Conservation (phyloP, 805 yeast species). For the Candida nemodendra region DNA sequence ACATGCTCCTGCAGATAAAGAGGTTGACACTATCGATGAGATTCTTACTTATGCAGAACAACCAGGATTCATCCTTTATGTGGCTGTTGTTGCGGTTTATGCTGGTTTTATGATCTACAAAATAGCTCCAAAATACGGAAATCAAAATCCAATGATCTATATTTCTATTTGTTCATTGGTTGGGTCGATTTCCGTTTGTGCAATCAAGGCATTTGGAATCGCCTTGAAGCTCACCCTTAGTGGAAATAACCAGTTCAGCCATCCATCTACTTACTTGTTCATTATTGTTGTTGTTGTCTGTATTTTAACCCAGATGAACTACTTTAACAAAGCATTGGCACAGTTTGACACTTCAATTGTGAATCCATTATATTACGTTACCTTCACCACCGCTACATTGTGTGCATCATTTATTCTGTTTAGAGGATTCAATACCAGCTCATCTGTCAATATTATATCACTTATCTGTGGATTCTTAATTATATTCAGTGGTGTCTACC, state of each 20-base stretch:
- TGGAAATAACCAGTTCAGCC: slow-evolving; percentile 87
- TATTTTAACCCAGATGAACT: slow-evolving; percentile 89
- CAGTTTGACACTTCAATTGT: slow-evolving; percentile 92
- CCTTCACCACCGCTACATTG: slow-evolving; percentile 86
- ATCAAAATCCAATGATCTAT: slow-evolving; percentile 82
- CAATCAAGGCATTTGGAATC: slow-evolving; percentile 91
- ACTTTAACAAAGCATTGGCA: slow-evolving; percentile 88
- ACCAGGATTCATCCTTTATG: slow-evolving; percentile 73
- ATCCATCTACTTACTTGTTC: slow-evolving; percentile 80
- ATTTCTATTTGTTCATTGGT: slow-evolving; percentile 87
- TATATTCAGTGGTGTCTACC: slow-evolving; percentile 83
- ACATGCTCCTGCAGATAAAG: slow-evolving; percentile 95
- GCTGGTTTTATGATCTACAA: slow-evolving; percentile 77
- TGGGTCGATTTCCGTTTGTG: slow-evolving; percentile 87
- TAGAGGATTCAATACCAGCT: slow-evolving; percentile 82
- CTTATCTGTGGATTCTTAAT: slow-evolving; percentile 81
- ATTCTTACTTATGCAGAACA: slow-evolving; percentile 74
- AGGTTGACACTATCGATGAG: slow-evolving; percentile 84
- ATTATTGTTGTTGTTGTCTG: slow-evolving; percentile 74
- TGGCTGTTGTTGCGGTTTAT: slow-evolving; percentile 59
- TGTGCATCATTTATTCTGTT: slow-evolving; percentile 83
- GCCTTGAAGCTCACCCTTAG: slow-evolving; percentile 80
- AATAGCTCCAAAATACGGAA: slow-evolving; percentile 79
- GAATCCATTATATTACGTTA: slow-evolving; percentile 85
- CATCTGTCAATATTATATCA: slow-evolving; percentile 76